Evolutionary conservation across 768 basidiomycete species (phyloP).

Genomic region (Chalciporus sphaerocephalus): DNA sequence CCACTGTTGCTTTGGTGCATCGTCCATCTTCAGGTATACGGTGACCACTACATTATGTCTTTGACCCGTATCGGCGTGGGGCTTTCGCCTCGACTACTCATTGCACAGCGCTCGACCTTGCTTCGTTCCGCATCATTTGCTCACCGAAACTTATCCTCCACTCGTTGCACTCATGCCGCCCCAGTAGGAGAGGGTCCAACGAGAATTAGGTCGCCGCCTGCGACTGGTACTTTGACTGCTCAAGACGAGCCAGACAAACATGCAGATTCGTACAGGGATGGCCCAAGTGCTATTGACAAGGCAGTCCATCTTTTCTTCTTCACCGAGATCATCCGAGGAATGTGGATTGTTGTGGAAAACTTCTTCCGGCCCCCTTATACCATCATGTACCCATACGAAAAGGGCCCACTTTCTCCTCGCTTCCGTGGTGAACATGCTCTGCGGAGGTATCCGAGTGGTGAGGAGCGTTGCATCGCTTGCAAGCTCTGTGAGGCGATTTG

Average conservation of each 20-base stretch:
- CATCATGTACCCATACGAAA: conserved; percentile 98
- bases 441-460: conserved; percentile 93
- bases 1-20: conserved; percentile 16
- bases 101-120: conserved; percentile 23
- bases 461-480: conserved; percentile 98
- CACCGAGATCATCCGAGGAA: conserved; percentile 95
- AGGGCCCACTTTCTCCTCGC: conserved; percentile 94
- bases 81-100: conserved; percentile 43
- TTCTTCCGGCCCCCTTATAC: conserved; percentile 96
- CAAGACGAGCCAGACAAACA: conserved; percentile 46
- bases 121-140: conserved; percentile 38
- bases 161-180: conserved; percentile 21
- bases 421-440: conserved; percentile 99
- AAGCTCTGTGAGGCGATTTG: conserved; percentile 99
- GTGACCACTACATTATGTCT: conserved; percentile 49
- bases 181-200: conserved; percentile 20
- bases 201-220: conserved; percentile 31
- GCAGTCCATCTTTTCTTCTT: conserved; percentile 97
- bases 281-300: conserved; percentile 91
- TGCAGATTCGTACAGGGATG: conserved; percentile 66
- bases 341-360: conserved; percentile 95
- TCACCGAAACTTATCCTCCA: conserved; percentile 38
- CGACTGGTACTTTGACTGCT: conserved; percentile 34
- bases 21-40: conserved; percentile 31
- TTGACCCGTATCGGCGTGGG: conserved; percentile 51